These are phyloP conservation scores for Croton laevigatus DNA, from an alignment of 441 rosid species.

Conservation along the genomic window DNA sequence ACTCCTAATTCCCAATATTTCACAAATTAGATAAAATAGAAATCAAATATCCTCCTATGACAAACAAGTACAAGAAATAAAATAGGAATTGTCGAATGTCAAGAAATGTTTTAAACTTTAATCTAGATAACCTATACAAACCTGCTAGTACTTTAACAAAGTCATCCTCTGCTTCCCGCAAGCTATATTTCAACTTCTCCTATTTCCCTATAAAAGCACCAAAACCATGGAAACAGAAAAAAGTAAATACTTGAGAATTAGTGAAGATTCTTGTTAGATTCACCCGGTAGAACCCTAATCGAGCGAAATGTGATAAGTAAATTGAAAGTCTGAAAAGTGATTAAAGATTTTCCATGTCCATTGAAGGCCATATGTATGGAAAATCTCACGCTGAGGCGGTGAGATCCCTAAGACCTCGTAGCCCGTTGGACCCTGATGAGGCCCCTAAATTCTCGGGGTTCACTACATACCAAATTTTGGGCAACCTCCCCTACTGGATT, in stretches of 20 bases:
- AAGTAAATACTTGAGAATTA: background rate
- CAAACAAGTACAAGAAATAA: background rate
- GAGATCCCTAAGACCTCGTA: too few species aligned
- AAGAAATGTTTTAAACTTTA: background rate
- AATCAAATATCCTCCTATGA: background rate
- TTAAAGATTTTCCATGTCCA: too few species aligned
- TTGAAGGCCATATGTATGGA: too few species aligned
- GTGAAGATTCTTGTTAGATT: background rate
- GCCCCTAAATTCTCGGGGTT: too few species aligned
- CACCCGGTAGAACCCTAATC: background rate
- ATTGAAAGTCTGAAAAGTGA: too few species aligned
- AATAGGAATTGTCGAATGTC: background rate
- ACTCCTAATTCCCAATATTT: background rate
- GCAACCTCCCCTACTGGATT: too few species aligned
- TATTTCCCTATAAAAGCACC: conserved; percentile 43
- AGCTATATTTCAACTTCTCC: conserved; percentile 46
- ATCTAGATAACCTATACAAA: conserved; percentile 19
- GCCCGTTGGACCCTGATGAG: too few species aligned
- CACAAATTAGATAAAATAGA: background rate
- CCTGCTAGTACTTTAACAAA: conserved; percentile 78
- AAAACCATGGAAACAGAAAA: background rate
- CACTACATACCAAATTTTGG: too few species aligned
- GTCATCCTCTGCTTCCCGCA: conserved; percentile 77
- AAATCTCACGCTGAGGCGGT: too few species aligned
- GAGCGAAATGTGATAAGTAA: background rate